Evolutionary conservation across 345 rosid species (phyloP), one percentile per base, ranked within the genome.

Genomic region (Aquilaria malaccensis): DNA sequence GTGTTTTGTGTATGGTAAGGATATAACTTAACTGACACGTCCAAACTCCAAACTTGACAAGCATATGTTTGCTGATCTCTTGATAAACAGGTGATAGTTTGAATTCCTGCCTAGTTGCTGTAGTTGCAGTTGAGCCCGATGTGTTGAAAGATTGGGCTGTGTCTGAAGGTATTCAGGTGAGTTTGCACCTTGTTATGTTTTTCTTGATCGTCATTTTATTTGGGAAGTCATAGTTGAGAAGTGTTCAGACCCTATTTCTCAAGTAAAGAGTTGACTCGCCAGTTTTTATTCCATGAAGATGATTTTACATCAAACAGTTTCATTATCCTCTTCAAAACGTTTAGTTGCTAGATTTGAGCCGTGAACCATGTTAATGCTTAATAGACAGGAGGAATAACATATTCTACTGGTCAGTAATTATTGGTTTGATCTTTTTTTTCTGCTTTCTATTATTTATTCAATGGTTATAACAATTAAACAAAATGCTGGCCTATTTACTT

Each of bases 1-100:
- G 61, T 84, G 94, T 77, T 93, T 89, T 71, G 71, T 93, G 45
- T 65, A 93, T 51, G 98, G 98, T 93, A 76, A 58, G 84, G 43
- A 54, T 32, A 11, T 22, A 47, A 9, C 12, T 47, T 53, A 37
- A 68, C 57, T 56, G 56, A 7, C 52, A 47, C 31, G 12, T 15
- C n/a, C 7, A n/a, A 13, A 65, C 59, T 65, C n/a, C 7, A n/a
- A 13, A 65, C 59, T 65, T 60, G 57, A 45, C 48, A 43, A 10
- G 58, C 50, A 31, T 60, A 50, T 5, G 32, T 48, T 45, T 64
- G 58, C 78, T 62, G 65, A 70, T 11, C 33, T 61, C 46, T 57
- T 46, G 55, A 41, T 55, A 47, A 67, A 15, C 71, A 91, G 98
- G 95, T 47, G 95, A 91, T 75, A 92, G 98, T 86, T 83, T 85